Evolutionary conservation across 1,139 yeast species (phyloP), one percentile per base, ranked within the genome.

Genomic region (Candida anutae): DNA sequence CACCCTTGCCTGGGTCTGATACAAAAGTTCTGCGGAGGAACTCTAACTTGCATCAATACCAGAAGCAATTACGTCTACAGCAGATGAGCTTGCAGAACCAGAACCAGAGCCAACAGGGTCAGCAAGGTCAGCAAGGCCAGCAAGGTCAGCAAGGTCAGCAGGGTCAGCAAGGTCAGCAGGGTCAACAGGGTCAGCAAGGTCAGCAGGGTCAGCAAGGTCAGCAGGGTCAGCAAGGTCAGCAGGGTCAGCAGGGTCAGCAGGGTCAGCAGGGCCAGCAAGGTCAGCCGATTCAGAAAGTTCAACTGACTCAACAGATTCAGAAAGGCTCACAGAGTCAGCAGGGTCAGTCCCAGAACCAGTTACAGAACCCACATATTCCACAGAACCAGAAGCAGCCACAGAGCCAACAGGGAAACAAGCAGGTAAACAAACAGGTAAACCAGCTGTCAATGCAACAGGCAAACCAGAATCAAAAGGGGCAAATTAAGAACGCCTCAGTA

Each of bases 21-120:
- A n/a, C n/a, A n/a, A n/a, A n/a, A n/a, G n/a, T n/a, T n/a, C n/a
- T n/a, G n/a, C n/a, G n/a, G 22, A 21, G 35, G 15, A 19, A 35
- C 11, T 23, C 28, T 26, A 35, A 35, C 26, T 28, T 38, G 23
- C 36, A 33, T 23, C 46, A 40, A 26, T 39, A 36, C 26, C 45
- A 41, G 28, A 46, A 43, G 21, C 52, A 44, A 30, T 31, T 40
- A 26, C 31, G 42, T 2, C 29, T 38, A 16, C 43, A 37, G 23
- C 51, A 42, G 27, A 40, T 38, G 39, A 45, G 42, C 25, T 25
- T 42, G 26, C 47, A 39, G 34, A 36, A 33, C 24, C 51, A 46
- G 29, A 39, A 42, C 14, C 48, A 36, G 37, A 45, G 46, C 31
- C 53, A 49, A 25, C 51, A 45, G 32, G 40, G 31, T 16, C 29